A percentile compares a stretch with the other conserved stretches of the same genome.
phyloP scores from a whole-genome alignment of 345 rosid species.

The Citrus medica region DNA sequence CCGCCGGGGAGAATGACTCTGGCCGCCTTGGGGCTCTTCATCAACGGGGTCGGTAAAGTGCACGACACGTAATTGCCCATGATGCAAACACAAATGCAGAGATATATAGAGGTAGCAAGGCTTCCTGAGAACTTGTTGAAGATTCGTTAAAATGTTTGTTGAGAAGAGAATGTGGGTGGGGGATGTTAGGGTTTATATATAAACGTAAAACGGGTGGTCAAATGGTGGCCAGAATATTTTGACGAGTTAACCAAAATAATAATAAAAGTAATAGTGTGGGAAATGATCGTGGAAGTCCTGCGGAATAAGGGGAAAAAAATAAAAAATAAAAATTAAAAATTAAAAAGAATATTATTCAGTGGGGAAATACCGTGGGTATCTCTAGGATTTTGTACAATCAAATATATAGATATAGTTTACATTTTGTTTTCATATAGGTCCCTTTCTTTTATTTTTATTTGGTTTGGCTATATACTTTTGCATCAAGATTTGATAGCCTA shows the following conservation, averaged over 20 bases:
- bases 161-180: neutral
- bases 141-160: neutral
- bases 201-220: too few relatives aligned
- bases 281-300: neutral
- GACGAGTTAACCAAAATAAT: neutral
- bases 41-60: constrained; percentile 31
- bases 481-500: too few relatives aligned
- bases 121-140: neutral
- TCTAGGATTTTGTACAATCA: too few relatives aligned
- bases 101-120: too few relatives aligned
- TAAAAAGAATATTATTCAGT: neutral
- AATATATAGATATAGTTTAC: too few relatives aligned
- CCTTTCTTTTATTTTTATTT: too few relatives aligned
- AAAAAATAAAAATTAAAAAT: too few relatives aligned
- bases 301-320: too few relatives aligned
- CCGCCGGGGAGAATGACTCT: constrained; percentile 59
- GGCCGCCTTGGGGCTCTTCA: constrained; percentile 30
- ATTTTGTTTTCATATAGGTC: too few relatives aligned
- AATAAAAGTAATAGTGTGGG: neutral
- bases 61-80: constrained; percentile 68
- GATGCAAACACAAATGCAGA: too few relatives aligned
- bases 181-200: neutral
- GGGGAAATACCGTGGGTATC: too few relatives aligned
- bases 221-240: neutral
- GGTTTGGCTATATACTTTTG: too few relatives aligned